phyloP scores from a whole-genome alignment of 179 eudicot genomes.

The Silene noctiflora region DNA sequence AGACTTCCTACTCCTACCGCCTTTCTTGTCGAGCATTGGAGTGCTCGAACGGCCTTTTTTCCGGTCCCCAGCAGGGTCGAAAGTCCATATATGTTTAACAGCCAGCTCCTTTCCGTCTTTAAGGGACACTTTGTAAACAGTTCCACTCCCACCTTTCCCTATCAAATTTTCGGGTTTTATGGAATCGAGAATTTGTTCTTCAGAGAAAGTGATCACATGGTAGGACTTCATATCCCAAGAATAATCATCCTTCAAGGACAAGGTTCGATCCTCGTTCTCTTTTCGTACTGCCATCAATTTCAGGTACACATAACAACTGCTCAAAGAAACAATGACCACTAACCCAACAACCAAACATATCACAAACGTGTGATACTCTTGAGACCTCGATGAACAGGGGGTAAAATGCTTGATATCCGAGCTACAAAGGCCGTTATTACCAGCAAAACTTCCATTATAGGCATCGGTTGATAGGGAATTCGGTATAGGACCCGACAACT shows the following conservation, averaged over 20 bases:
- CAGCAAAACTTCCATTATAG: conserved; percentile 59
- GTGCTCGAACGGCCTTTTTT: conserved; percentile 33
- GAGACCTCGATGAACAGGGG: conserved; percentile 40
- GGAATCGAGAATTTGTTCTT: conserved; percentile 72
- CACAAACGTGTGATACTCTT: conserved; percentile 32
- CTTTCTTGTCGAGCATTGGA: conserved; percentile 52
- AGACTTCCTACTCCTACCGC: conserved; percentile 33
- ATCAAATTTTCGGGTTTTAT: conserved; percentile 72
- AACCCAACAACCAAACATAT: conserved; percentile 41
- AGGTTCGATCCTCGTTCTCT: conserved; percentile 27
- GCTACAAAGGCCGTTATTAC: conserved; percentile 75
- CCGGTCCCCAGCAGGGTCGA: conserved; percentile 24
- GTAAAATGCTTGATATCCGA: conserved; percentile 41
- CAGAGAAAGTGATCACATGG: conserved; percentile 67
- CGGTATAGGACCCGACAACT: conserved; percentile 62
- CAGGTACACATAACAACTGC: conserved; percentile 34
- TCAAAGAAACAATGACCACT: conserved; percentile 31
- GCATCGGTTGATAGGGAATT: conserved; percentile 47
- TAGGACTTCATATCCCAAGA: conserved; percentile 88
- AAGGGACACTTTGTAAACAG: conserved; percentile 59
- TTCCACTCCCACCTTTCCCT: conserved; percentile 95
- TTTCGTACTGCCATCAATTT: conserved; percentile 32
- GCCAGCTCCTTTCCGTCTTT: conserved; percentile 67
- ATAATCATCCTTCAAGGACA: conserved; percentile 51
- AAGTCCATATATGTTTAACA: conserved; percentile 80